A percentile compares a stretch with the other conserved stretches of the same genome.
phyloP scores from a whole-genome alignment of 169 alveolate species.

The Plasmodium blacklocki region DNA sequence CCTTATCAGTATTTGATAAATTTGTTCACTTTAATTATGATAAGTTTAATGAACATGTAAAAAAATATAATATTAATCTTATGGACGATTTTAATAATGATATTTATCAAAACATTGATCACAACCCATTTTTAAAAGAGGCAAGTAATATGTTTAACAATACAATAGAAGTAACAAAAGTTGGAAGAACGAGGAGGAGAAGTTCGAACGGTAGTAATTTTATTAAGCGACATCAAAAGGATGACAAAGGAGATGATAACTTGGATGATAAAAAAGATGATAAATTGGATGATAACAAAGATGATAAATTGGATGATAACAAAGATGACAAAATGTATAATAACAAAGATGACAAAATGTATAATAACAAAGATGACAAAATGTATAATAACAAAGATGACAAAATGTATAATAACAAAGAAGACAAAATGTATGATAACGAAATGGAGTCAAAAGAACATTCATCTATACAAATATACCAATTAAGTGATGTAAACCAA shows the following conservation, averaged over 20 bases:
- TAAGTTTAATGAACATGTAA: constrained; percentile 19
- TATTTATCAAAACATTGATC: constrained; percentile 37
- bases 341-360: too few relatives aligned
- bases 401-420: background rate
- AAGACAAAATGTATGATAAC: background rate
- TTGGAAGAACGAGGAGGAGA: background rate
- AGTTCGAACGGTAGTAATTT: background rate
- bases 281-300: background rate
- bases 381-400: too few relatives aligned
- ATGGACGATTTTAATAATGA: constrained; percentile 47
- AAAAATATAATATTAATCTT: constrained; percentile 5
- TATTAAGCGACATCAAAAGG: background rate
- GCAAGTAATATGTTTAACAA: constrained; percentile 6
- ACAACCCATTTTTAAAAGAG: constrained; percentile 13
- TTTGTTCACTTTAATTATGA: constrained; percentile 54
- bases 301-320: background rate
- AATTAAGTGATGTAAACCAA: background rate
- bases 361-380: too few relatives aligned
- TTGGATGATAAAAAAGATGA: background rate
- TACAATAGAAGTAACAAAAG: background rate
- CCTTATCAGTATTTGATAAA: constrained; percentile 52
- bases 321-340: background rate
- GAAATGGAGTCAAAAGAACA: background rate
- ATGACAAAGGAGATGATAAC: background rate
- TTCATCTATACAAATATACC: too few relatives aligned